These are phyloP conservation scores for Huntiella bhutanensis DNA, from an alignment of 2,329 filamentous ascomycete genomes.

Conservation along the genomic window DNA sequence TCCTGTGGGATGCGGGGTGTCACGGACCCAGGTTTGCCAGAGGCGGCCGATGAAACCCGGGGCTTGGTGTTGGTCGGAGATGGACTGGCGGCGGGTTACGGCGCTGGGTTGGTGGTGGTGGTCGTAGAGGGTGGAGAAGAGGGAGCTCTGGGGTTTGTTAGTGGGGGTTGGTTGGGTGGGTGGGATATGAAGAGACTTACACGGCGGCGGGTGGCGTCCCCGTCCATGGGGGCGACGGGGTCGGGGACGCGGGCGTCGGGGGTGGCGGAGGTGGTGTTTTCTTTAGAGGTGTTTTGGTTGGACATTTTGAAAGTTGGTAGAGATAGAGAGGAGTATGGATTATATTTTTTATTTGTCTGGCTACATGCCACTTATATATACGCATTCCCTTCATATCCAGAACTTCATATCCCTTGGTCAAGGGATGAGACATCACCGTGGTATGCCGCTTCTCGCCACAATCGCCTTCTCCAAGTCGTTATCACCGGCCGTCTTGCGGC, in stretches of 20 bases:
- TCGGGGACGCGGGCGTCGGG: not conserved
- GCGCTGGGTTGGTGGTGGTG: slow-evolving; percentile 29
- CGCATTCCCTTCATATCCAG: too few species aligned
- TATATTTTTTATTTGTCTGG: too few species aligned
- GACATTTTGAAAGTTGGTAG: too few species aligned
- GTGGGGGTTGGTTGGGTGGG: not conserved
- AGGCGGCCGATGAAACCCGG: slow-evolving; percentile 33
- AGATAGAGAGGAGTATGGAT: too few species aligned
- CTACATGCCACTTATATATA: too few species aligned
- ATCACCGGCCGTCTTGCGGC: too few species aligned
- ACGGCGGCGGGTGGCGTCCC: not conserved
- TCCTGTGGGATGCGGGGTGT: too few species aligned
- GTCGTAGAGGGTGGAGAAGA: slow-evolving; percentile 31
- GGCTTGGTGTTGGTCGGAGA: slow-evolving; percentile 32
- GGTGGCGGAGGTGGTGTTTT: not conserved
- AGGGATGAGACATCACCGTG: too few species aligned
- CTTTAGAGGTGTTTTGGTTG: not conserved
- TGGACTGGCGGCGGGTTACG: slow-evolving; percentile 31
- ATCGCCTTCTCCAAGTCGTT: too few species aligned
- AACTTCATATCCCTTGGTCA: too few species aligned
- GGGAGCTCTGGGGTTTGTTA: slow-evolving; percentile 5
- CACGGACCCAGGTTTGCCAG: slow-evolving; percentile 25
- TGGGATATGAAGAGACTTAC: not conserved
- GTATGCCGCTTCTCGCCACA: too few species aligned
- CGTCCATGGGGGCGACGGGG: not conserved